Conservation (phyloP, 2,329 filamentous ascomycete species). For the Hypoxylon rubiginosum region DNA sequence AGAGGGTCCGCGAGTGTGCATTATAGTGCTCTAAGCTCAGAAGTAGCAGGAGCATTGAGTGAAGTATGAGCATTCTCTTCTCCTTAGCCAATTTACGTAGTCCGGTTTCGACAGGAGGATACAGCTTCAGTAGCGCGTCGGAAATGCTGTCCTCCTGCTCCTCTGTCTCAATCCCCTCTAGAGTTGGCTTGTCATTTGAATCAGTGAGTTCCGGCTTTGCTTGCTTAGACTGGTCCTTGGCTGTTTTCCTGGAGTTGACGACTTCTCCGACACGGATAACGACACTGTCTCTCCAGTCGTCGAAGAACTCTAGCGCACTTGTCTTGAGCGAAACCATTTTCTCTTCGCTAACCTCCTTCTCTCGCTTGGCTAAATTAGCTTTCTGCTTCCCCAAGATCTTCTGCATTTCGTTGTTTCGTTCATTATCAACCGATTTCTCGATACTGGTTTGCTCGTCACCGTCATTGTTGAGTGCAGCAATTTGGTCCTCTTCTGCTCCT, state of each 20-base stretch:
- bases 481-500: conserved; percentile 22
- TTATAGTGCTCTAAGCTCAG: conserved; percentile 84
- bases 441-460: conserved; percentile 3
- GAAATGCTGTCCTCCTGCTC: conserved; percentile 61
- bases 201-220: conserved; percentile 35
- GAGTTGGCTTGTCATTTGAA: conserved; percentile 4
- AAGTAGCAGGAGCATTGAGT: conserved; percentile 78
- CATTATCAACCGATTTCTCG: conserved; percentile 20
- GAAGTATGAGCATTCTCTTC: conserved; percentile 75
- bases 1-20: conserved; percentile 78
- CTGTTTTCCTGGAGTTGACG: conserved; percentile 45
- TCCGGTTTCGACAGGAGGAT: conserved; percentile 71
- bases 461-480: conserved; percentile 6
- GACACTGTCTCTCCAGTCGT: conserved; percentile 50
- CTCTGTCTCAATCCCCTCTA: conserved; percentile 30
- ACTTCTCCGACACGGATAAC: conserved; percentile 49
- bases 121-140: conserved; percentile 64
- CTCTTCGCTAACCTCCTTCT: conserved; percentile 46
- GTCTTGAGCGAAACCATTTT: conserved; percentile 47
- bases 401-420: conserved; percentile 21
- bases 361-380: conserved; percentile 40
- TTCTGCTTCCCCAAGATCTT: conserved; percentile 40
- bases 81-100: conserved; percentile 71
- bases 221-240: conserved; percentile 39
- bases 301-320: conserved; percentile 47